Evolutionary conservation across 1,284 basidiomycete species (phyloP).

Genomic region (Abortiporus biennis): DNA sequence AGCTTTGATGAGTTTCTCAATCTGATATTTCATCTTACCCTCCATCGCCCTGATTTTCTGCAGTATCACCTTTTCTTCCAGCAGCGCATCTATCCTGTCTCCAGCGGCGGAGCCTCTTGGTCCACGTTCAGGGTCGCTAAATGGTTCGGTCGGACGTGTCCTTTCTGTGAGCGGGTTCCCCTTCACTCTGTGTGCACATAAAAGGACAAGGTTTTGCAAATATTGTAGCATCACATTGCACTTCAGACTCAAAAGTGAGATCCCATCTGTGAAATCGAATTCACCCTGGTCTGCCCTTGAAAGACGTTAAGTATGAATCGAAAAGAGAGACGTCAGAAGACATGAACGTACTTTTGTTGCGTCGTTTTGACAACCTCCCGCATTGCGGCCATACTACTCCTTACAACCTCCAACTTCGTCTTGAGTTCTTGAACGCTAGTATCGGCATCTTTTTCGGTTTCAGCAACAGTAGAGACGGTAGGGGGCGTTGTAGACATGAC

Average conservation of each 20-base stretch:
- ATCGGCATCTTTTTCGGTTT: not conserved
- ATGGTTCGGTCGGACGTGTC: conserved; percentile 42
- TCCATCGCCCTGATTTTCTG: conserved; percentile 82
- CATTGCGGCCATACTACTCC: conserved; percentile 53
- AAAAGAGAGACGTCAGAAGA: conserved; percentile 1
- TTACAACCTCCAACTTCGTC: conserved; percentile 57
- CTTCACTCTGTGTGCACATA: conserved; percentile 63
- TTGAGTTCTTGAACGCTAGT: conserved; percentile 8
- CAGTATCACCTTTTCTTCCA: conserved; percentile 70
- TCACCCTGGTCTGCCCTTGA: conserved; percentile 31
- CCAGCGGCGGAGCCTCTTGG: conserved; percentile 50
- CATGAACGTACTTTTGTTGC: conserved; percentile 43
- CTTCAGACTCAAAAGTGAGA: conserved; percentile 88
- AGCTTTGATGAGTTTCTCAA: conserved; percentile 85
- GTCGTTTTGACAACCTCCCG: conserved; percentile 50
- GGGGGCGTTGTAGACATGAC: not conserved
- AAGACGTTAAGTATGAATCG: conserved; percentile 10
- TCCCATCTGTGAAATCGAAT: conserved; percentile 71
- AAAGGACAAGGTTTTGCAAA: conserved; percentile 78
- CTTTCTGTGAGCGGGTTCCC: conserved; percentile 55
- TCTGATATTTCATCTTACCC: conserved; percentile 87
- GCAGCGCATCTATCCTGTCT: conserved; percentile 67
- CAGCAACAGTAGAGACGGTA: too few species aligned
- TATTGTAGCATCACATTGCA: conserved; percentile 85
- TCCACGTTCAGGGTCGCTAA: conserved; percentile 46